Percentiles rank a stretch among this genome's conserved stretches.
Evolutionary conservation across 495 filamentous ascomycete species (phyloP).

Genomic region (Neurospora pannonica): DNA sequence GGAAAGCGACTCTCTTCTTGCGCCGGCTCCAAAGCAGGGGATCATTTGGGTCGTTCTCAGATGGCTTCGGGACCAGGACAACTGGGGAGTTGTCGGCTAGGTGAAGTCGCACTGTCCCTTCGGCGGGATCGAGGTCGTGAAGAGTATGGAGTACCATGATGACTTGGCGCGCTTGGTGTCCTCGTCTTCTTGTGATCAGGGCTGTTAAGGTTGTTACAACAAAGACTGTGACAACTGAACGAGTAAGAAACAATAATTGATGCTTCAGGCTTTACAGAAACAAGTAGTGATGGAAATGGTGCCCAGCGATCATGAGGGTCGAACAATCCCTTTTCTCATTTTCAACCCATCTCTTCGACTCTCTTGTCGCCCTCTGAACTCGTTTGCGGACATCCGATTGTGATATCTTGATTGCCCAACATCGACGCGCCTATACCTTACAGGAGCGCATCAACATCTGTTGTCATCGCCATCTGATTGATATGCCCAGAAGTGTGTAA

Average conservation of each 20-base stretch:
- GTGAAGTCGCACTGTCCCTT: slow-evolving; percentile 23
- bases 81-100: slow-evolving; percentile 12
- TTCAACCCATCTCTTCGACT: not conserved
- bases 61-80: slow-evolving; percentile 24
- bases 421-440: not conserved
- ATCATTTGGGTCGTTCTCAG: slow-evolving; percentile 26
- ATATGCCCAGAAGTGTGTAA: not conserved
- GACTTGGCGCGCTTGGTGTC: not conserved
- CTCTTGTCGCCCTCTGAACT: not conserved
- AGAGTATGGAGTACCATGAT: slow-evolving; percentile 21
- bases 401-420: not conserved
- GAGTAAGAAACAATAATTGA: not conserved
- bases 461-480: not conserved
- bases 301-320: not conserved
- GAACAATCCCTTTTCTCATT: not conserved
- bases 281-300: not conserved
- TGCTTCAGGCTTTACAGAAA: not conserved
- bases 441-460: not conserved
- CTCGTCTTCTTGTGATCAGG: not conserved
- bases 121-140: slow-evolving; percentile 21
- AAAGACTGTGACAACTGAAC: not conserved
- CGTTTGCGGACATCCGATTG: not conserved
- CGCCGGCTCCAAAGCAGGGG: slow-evolving; percentile 23
- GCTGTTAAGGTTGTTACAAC: not conserved
- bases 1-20: slow-evolving; percentile 26